phyloP scores from a whole-genome alignment of 2,329 filamentous ascomycete genomes.

The Penicillium brasilianum region DNA sequence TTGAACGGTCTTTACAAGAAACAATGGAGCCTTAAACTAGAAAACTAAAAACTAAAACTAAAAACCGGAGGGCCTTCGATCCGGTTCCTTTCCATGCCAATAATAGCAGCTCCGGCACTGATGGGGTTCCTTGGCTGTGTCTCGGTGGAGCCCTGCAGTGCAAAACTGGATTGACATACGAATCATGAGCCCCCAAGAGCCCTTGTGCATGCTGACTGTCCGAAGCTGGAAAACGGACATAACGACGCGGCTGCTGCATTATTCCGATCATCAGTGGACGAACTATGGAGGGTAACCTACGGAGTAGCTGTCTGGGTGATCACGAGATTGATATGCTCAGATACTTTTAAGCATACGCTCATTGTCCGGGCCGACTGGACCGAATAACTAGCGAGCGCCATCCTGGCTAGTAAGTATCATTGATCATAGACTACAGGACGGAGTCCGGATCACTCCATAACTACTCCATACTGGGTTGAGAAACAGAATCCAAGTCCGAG shows the following conservation, averaged over 20 bases:
- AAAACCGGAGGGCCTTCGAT: slow-evolving; percentile 23
- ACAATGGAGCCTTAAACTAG: neutral
- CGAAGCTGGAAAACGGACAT: neutral
- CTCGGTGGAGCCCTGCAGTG: slow-evolving; percentile 17
- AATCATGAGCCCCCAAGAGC: neutral
- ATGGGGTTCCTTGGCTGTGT: slow-evolving; percentile 22
- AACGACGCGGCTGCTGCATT: neutral
- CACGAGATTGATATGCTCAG: neutral
- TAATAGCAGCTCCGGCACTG: slow-evolving; percentile 25
- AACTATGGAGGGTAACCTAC: neutral
- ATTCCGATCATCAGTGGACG: neutral
- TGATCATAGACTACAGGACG: neutral
- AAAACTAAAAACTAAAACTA: slow-evolving; percentile 11
- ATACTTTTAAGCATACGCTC: no score
- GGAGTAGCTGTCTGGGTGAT: neutral
- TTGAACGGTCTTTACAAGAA: slow-evolving; percentile 3
- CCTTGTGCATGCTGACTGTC: slow-evolving; percentile 5
- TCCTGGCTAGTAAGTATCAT: neutral
- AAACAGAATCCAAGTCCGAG: neutral
- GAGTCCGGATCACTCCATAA: no score
- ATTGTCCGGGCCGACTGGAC: no score
- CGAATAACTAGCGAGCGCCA: neutral
- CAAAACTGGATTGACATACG: slow-evolving; percentile 14
- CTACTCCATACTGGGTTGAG: neutral
- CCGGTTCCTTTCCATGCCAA: slow-evolving; percentile 31